Evolutionary conservation across 768 basidiomycete species (phyloP), one percentile per base, ranked within the genome.

Genomic region (Lactifluus subvellereus): DNA sequence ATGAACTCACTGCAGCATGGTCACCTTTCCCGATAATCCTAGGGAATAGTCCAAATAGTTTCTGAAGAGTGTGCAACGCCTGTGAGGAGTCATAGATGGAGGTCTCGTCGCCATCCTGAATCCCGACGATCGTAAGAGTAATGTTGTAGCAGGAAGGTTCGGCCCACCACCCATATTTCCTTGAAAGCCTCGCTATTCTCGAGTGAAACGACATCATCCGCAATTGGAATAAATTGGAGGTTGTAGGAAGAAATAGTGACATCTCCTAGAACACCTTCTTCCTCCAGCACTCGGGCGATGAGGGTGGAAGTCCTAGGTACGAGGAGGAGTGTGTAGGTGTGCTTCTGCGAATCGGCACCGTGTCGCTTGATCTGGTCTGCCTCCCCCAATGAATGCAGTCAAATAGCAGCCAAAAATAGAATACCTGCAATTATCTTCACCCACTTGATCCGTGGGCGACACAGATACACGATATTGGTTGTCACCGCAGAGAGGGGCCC

Each of bases 201-300:
- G 35, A 99, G 75, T 2, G 94, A 97, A 37, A 98, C 76, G 61
- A 98, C 85, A 73, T 99, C 97, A 18, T 92, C 88, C 61, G 95
- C 95, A 42, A 98, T 70, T 16, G 95, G 94, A 65, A 98, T 93
- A 69, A 98, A 91, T 69, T 95, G 94, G 27, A 99, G 80, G 72
- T 92, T 91, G 74, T 93, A 96, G 33, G 91, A 83, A 20, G 85
- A 84, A 35, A 98, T 83, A 8, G 83, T 86, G 50, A 99, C 80
- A 69, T 98, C 95, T n/a, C 97, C 97, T 16, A 95, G 81, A 0
- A 99, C 95, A n/a, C 96, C 97, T 70, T 97, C 90, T 72, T 98
- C 95, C 70, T 98, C 94, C 49, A 99, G 76, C 66, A 94, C 86
- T 60, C 87, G 84, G 38, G 85, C 83, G 57, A 95, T 91, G 8